These are phyloP conservation scores for Kwoniella sp. DNA, from an alignment of 768 basidiomycete species.

Conservation along the genomic window DNA sequence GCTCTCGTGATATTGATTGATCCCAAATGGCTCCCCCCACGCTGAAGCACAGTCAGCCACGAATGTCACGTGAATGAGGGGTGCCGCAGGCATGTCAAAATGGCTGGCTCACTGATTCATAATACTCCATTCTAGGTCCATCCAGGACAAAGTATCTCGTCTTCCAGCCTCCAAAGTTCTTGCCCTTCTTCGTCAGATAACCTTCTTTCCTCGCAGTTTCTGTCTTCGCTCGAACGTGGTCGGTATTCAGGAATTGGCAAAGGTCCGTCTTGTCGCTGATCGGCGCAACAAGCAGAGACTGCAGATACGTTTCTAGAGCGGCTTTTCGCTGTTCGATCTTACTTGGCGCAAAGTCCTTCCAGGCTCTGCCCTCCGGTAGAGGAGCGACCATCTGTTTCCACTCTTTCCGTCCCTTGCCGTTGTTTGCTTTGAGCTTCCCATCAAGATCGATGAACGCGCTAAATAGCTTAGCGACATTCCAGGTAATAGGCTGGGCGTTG, in stretches of 20 bases:
- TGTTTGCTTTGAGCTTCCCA: constrained; percentile 65
- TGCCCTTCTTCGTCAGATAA: constrained; percentile 91
- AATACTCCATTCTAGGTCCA: constrained; percentile 89
- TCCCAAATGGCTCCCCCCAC: constrained; percentile 86
- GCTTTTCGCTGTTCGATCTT: constrained; percentile 91
- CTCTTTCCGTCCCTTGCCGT: constrained; percentile 67
- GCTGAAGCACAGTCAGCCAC: constrained; percentile 60
- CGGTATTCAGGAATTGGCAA: constrained; percentile 87
- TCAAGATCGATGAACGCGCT: constrained; percentile 89
- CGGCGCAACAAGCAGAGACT: constrained; percentile 75
- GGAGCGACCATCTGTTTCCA: constrained; percentile 68
- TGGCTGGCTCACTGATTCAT: constrained; percentile 75
- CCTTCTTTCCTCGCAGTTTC: constrained; percentile 87
- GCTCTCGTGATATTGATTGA: constrained; percentile 88
- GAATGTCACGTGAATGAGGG: no score
- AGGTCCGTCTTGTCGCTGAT: constrained; percentile 86
- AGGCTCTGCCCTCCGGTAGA: constrained; percentile 87
- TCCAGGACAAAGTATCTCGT: constrained; percentile 92
- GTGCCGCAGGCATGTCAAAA: constrained; percentile 7
- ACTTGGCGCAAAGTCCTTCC: constrained; percentile 95
- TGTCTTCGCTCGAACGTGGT: constrained; percentile 71
- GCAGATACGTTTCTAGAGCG: constrained; percentile 77
- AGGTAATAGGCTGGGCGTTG: constrained; percentile 59
- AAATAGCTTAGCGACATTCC: constrained; percentile 88
- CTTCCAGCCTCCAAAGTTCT: constrained; percentile 98